Evolutionary conservation across 345 rosid genomes (phyloP).

Genomic region (Euphorbia tirucalli): DNA sequence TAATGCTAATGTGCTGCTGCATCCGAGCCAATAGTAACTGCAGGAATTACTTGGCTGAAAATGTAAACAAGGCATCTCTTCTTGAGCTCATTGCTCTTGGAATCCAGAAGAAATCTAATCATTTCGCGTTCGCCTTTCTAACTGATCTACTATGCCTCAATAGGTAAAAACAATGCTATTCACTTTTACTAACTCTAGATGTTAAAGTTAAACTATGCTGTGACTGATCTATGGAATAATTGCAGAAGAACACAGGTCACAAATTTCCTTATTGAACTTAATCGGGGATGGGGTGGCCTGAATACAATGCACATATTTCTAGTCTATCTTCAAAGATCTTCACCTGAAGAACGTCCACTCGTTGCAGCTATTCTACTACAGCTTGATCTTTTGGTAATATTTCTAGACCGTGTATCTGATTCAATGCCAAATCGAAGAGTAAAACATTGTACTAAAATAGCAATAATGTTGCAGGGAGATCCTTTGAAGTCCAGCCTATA

Average conservation of each 20-base stretch:
- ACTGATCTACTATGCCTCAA: conserved; percentile 47
- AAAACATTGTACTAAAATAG: too few relatives aligned
- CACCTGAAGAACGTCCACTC: conserved; percentile 47
- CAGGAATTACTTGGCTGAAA: conserved; percentile 50
- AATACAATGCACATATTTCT: conserved; percentile 55
- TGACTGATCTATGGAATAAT: conserved; percentile 7
- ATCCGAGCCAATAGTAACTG: conserved; percentile 45
- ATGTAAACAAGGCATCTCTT: conserved; percentile 42
- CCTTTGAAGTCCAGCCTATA: conserved; percentile 44
- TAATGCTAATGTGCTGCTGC: conserved; percentile 40
- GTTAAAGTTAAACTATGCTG: neutral
- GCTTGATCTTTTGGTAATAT: conserved; percentile 62
- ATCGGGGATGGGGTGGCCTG: conserved; percentile 45
- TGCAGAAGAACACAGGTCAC: conserved; percentile 44
- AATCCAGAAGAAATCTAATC: conserved; percentile 25
- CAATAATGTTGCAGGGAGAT: conserved; percentile 54
- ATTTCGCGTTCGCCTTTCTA: conserved; percentile 35
- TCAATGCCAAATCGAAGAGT: too few relatives aligned
- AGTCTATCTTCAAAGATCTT: conserved; percentile 43
- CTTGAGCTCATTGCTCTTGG: conserved; percentile 48
- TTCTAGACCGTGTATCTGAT: too few relatives aligned
- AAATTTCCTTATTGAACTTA: conserved; percentile 36
- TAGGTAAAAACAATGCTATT: conserved; percentile 32
- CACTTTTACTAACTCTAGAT: neutral
- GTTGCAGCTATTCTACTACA: conserved; percentile 54